Conservation (phyloP, 139 green algal species). For the Gonium pectorale region DNA sequence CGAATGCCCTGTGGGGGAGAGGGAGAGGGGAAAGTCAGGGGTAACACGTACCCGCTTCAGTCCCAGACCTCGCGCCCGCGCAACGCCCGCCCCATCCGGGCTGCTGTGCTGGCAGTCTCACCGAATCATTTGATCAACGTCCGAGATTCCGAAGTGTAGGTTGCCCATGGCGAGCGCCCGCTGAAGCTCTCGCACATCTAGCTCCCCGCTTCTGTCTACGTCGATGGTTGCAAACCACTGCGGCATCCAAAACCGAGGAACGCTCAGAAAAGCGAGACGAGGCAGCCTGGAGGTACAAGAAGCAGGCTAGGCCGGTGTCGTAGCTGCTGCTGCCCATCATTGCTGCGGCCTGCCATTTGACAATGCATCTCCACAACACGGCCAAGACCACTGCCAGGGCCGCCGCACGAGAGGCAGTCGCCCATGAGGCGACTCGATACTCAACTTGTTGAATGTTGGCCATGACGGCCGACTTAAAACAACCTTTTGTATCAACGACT, state of each 20-base stretch:
- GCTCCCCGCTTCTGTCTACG: conserved; percentile 30
- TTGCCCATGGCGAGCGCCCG: conserved; percentile 33
- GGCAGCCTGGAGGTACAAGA: not conserved
- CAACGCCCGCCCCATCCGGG: not conserved
- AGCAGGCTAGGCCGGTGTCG: not conserved
- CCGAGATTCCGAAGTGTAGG: conserved; percentile 40
- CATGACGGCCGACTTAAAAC: conserved; percentile 1
- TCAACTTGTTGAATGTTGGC: conserved; percentile 39
- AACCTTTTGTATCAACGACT: no score
- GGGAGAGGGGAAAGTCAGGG: not conserved
- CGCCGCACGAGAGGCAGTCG: not conserved
- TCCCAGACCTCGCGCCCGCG: not conserved
- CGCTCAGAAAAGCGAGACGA: not conserved
- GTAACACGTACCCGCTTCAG: not conserved
- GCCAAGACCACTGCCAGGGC: not conserved
- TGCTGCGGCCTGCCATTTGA: not conserved
- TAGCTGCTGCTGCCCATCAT: not conserved
- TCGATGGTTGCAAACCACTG: conserved; percentile 50
- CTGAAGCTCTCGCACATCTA: conserved; percentile 43
- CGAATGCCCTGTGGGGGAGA: conserved; percentile 28
- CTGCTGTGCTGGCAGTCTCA: not conserved
- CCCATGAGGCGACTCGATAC: not conserved
- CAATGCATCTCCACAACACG: not conserved
- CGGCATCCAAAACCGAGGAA: not conserved
- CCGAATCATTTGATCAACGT: conserved; percentile 47